Evolutionary conservation across 768 basidiomycete species (phyloP).

Genomic region (Lanmaoa pseudosensibilis): DNA sequence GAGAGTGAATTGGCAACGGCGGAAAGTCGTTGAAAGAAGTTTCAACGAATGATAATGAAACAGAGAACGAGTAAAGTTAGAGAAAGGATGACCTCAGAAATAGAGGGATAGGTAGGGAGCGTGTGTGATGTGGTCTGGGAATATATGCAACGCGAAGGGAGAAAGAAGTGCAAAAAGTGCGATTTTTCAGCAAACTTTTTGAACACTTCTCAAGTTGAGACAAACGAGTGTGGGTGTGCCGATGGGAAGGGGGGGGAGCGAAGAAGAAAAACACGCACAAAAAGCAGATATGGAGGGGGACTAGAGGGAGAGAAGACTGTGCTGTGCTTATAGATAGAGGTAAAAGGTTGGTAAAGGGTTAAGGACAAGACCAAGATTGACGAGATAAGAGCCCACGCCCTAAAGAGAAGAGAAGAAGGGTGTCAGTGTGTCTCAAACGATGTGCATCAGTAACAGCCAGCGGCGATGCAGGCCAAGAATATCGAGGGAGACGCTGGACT

Average conservation of each 20-base stretch:
- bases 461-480: not conserved
- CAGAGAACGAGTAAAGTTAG: slow-evolving; percentile 54
- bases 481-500: slow-evolving; percentile 12
- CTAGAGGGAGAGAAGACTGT: slow-evolving; percentile 32
- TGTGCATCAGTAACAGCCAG: not conserved
- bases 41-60: slow-evolving; percentile 42
- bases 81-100: slow-evolving; percentile 46
- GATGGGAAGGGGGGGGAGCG: slow-evolving; percentile 15
- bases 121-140: slow-evolving; percentile 38
- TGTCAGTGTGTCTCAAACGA: slow-evolving; percentile 6
- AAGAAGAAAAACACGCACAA: slow-evolving; percentile 42
- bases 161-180: slow-evolving; percentile 30
- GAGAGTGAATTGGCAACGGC: slow-evolving; percentile 51
- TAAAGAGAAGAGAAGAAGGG: slow-evolving; percentile 1
- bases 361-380: slow-evolving; percentile 36
- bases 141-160: slow-evolving; percentile 27
- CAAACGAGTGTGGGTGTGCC: slow-evolving; percentile 36
- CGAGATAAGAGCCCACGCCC: slow-evolving; percentile 34
- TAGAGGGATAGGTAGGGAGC: slow-evolving; percentile 43
- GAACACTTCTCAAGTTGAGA: slow-evolving; percentile 22
- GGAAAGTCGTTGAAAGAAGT: slow-evolving; percentile 39
- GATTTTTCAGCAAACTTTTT: slow-evolving; percentile 29
- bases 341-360: slow-evolving; percentile 35
- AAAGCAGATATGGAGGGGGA: slow-evolving; percentile 31
- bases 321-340: slow-evolving; percentile 42